Conservation (phyloP, 2,329 filamentous ascomycete genomes). For the Fusarium penzigii region DNA sequence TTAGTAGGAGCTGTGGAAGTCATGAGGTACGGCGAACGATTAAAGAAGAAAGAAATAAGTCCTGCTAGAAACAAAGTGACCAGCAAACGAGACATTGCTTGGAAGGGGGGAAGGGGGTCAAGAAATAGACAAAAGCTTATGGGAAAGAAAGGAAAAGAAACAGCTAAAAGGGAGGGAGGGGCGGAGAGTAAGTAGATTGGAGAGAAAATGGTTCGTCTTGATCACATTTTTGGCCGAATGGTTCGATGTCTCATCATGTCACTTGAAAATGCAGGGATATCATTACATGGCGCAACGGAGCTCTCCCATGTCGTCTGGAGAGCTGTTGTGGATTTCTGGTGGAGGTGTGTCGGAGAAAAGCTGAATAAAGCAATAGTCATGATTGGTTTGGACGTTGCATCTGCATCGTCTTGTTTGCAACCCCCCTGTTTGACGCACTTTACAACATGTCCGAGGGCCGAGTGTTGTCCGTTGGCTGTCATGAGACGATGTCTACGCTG, state of each 20-base stretch:
- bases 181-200: neutral
- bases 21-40: constrained; percentile 39
- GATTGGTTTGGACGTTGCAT: no score
- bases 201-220: constrained; percentile 15
- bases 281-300: no score
- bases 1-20: constrained; percentile 31
- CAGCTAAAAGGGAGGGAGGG: no score
- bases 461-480: no score
- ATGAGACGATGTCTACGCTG: no score
- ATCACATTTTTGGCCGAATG: constrained; percentile 16
- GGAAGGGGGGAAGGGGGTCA: constrained; percentile 1
- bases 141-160: constrained; percentile 8
- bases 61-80: constrained; percentile 32
- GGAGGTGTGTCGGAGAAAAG: no score
- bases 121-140: neutral
- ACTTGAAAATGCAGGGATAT: neutral
- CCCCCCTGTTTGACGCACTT: no score
- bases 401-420: no score
- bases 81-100: constrained; percentile 25
- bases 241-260: constrained; percentile 24
- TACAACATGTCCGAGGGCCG: no score
- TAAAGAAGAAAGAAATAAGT: constrained; percentile 29
- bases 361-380: no score
- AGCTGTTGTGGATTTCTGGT: no score
- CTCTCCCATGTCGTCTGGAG: no score